phyloP scores from a whole-genome alignment of 2,329 filamentous ascomycete species.

The Neopestalotiopsis rosae region DNA sequence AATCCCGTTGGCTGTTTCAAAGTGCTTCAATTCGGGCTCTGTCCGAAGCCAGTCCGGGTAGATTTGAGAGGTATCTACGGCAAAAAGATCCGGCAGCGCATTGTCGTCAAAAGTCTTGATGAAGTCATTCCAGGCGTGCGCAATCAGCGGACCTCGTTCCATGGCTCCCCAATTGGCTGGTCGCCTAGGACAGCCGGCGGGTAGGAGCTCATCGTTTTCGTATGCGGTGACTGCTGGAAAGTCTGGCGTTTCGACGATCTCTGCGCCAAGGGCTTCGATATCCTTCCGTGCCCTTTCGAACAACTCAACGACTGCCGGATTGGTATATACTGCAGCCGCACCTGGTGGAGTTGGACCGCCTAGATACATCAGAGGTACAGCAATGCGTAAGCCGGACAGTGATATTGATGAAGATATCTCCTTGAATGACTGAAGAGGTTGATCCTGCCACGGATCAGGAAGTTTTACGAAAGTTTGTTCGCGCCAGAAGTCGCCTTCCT shows the following conservation, averaged over 20 bases:
- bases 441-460: conserved; percentile 31
- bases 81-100: conserved; percentile 40
- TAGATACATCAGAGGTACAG: conserved; percentile 56
- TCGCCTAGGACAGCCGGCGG: conserved; percentile 38
- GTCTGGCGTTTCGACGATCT: conserved; percentile 45
- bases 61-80: conserved; percentile 44
- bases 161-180: conserved; percentile 51
- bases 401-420: conserved; percentile 35
- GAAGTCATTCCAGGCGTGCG: conserved; percentile 59
- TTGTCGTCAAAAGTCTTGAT: conserved; percentile 46
- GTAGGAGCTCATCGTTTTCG: conserved; percentile 48
- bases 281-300: conserved; percentile 38
- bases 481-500: conserved; percentile 58
- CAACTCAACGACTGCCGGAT: conserved; percentile 28
- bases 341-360: conserved; percentile 38
- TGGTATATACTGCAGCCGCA: conserved; percentile 24
- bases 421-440: conserved; percentile 39
- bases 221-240: conserved; percentile 52
- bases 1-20: conserved; percentile 24
- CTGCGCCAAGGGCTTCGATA: conserved; percentile 47
- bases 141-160: conserved; percentile 54
- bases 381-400: conserved; percentile 50
- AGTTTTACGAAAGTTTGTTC: conserved; percentile 52
- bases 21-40: conserved; percentile 24
- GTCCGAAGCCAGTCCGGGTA: conserved; percentile 37